Percentiles rank a stretch among this genome's conserved stretches.
These are phyloP conservation scores for Pelargonium australe DNA, from an alignment of 441 rosid species.

Conservation along the genomic window DNA sequence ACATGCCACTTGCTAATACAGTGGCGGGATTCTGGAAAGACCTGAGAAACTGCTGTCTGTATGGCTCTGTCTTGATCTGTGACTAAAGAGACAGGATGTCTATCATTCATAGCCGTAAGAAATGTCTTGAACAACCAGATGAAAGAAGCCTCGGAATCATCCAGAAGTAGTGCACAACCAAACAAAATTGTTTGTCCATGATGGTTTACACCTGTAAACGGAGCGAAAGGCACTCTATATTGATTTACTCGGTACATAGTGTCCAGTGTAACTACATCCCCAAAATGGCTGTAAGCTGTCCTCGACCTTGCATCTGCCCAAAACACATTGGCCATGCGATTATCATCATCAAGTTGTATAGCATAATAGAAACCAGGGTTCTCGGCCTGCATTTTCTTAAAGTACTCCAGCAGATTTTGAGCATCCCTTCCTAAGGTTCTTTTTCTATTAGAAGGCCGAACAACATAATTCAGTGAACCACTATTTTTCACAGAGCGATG, in stretches of 20 bases:
- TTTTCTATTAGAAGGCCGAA: conserved; percentile 41
- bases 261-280: conserved; percentile 72
- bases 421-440: conserved; percentile 82
- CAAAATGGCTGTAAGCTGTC: conserved; percentile 75
- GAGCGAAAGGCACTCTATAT: conserved; percentile 76
- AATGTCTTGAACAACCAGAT: conserved; percentile 84
- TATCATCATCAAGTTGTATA: conserved; percentile 84
- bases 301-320: conserved; percentile 99
- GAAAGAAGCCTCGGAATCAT: conserved; percentile 85
- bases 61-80: conserved; percentile 83
- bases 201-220: conserved; percentile 93
- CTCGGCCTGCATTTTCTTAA: conserved; percentile 28
- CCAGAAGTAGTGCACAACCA: conserved; percentile 87
- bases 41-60: conserved; percentile 65
- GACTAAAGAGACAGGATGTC: conserved; percentile 59
- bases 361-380: conserved; percentile 97
- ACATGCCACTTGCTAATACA: conserved; percentile 86
- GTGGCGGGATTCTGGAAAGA: conserved; percentile 76
- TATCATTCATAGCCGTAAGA: conserved; percentile 80
- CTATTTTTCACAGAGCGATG: conserved; percentile 40
- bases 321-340: conserved; percentile 79
- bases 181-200: conserved; percentile 82
- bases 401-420: conserved; percentile 80
- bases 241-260: conserved; percentile 58
- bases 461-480: conserved; percentile 34